Percentiles rank a stretch among this genome's conserved stretches.
Conservation (phyloP, 345 rosid species). For the Corchorus olitorius region DNA sequence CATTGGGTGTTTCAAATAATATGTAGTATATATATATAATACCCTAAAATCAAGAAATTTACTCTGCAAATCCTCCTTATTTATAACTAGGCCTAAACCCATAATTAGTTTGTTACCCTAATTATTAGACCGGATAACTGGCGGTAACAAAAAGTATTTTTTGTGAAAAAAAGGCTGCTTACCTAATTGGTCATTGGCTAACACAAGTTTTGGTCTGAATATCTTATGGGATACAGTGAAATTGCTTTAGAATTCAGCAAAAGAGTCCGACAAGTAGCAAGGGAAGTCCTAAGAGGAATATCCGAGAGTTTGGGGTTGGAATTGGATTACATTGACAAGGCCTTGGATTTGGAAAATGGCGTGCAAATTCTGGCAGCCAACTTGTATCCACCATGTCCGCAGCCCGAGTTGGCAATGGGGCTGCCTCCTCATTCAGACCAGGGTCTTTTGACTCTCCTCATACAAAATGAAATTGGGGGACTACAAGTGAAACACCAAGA, state of each 20-base stretch:
- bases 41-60: too few species aligned
- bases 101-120: too few species aligned
- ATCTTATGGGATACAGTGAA: slow-evolving; percentile 30
- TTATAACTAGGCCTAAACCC: too few species aligned
- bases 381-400: slow-evolving; percentile 57
- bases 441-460: slow-evolving; percentile 50
- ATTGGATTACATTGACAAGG: slow-evolving; percentile 30
- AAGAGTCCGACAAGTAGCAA: slow-evolving; percentile 34
- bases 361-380: slow-evolving; percentile 37
- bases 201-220: neutral
- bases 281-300: slow-evolving; percentile 42
- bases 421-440: slow-evolving; percentile 62
- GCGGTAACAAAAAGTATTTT: too few species aligned
- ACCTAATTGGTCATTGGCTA: neutral
- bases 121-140: neutral
- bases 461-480: slow-evolving; percentile 45
- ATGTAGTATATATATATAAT: too few species aligned
- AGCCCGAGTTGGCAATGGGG: slow-evolving; percentile 62
- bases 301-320: slow-evolving; percentile 57
- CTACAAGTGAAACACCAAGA: slow-evolving; percentile 52
- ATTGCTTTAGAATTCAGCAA: slow-evolving; percentile 31
- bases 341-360: slow-evolving; percentile 33
- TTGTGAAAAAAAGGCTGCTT: too few species aligned
- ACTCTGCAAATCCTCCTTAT: too few species aligned
- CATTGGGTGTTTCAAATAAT: too few species aligned